Evolutionary conservation across 2,329 filamentous ascomycete genomes (phyloP), one percentile per base, ranked within the genome.

Genomic region (Trichoderma koningii): DNA sequence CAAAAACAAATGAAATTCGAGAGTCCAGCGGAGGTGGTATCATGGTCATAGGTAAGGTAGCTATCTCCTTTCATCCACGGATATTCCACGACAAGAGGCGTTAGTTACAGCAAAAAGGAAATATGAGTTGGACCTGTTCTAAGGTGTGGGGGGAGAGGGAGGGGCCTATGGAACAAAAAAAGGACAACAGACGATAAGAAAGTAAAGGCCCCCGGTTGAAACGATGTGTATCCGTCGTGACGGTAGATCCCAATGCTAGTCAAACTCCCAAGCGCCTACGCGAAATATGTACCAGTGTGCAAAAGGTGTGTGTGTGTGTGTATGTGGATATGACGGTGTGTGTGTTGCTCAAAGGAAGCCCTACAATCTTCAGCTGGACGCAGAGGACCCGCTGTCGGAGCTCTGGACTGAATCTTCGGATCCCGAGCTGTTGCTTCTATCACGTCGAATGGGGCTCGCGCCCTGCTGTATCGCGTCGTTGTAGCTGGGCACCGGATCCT

Each of bases 401-500:
- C 45, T 51, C 14, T 48, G 55, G 12, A 45, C 53, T 12, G 69
- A 71, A 17, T 63, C 66, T n/a, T 68, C 69, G 6, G 71, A 66
- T 19, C 66, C 71, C 5, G 68, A 68, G 61, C 70, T 73, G 48
- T 70, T 67, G 34, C 68, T 70, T 41, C 73, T 66, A 10, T 73
- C 68, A 38, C 68, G 48, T 42, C 42, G 30, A 19, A 55, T 34
- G 17, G 61, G 67, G 26, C 74, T 71, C 30, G 75, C 75, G 12
- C 83, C 83, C 69, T 85, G 82, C 64, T 79, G 78, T 48, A 93
- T 82, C 1, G 91, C 92, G 66, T 91, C 91, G 74, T 88, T 91
- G 74, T 96, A 96, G 71, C 87, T 93, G 2, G 92, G 92, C 68
- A 95, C 93, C 0, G 92, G 91, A 63, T 67, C 44, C 66, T 68